Percentiles rank a stretch among this genome's conserved stretches.
Conservation (phyloP, 176 grass and related monocot genomes). For the Miscanthus lutarioriparius region DNA sequence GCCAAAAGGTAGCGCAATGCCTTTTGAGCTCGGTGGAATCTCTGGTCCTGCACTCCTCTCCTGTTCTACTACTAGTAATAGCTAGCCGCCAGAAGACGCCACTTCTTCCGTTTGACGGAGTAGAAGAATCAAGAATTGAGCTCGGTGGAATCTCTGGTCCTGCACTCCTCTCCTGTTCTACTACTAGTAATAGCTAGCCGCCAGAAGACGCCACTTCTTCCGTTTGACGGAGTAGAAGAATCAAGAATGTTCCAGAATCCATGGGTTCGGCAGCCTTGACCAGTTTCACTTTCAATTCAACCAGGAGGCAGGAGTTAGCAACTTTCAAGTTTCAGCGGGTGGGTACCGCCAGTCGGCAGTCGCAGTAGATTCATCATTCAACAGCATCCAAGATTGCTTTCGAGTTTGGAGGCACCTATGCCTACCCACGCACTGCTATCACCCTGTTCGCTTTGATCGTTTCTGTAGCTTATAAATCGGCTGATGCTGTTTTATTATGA, state of each 20-base stretch:
- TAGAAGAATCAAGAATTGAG: conserved; percentile 15
- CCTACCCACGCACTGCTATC: neutral
- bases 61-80: too few species aligned
- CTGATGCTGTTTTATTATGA: too few species aligned
- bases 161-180: neutral
- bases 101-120: conserved; percentile 13
- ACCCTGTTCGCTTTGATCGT: too few species aligned
- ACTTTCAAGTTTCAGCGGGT: neutral
- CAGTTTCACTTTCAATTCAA: neutral
- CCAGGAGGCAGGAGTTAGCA: neutral
- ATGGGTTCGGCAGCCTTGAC: conserved; percentile 11
- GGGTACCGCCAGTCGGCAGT: neutral
- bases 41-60: neutral
- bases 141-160: neutral
- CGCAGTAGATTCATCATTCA: neutral
- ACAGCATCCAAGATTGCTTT: neutral
- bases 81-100: conserved; percentile 8
- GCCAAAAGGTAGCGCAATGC: neutral
- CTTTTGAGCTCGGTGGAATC: conserved; percentile 4
- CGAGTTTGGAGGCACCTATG: neutral
- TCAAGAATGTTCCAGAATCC: conserved; percentile 41
- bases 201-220: conserved; percentile 7
- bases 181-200: neutral
- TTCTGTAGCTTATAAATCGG: too few species aligned
- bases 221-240: conserved; percentile 18